phyloP scores from a whole-genome alignment of 495 filamentous ascomycete species.

The Pseudotulostoma volvatum region DNA sequence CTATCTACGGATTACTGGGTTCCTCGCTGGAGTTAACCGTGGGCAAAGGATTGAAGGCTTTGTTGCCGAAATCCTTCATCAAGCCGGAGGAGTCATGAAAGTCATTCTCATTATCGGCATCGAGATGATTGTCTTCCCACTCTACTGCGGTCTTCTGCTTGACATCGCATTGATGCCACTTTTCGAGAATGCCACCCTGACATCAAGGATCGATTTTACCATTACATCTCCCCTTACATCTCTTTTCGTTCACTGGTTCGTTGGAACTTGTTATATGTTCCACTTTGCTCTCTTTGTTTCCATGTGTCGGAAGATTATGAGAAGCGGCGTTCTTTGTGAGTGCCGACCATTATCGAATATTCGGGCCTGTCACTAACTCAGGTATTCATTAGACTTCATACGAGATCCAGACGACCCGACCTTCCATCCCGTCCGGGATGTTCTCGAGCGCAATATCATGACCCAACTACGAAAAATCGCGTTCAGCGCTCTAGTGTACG shows the following conservation, averaged over 20 bases:
- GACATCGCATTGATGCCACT: constrained; percentile 80
- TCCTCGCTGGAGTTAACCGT: constrained; percentile 45
- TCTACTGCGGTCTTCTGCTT: constrained; percentile 86
- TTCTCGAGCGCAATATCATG: constrained; percentile 80
- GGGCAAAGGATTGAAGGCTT: constrained; percentile 59
- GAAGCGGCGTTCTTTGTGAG: constrained; percentile 79
- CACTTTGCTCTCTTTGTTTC: constrained; percentile 97
- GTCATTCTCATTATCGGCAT: constrained; percentile 97
- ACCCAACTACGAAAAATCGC: constrained; percentile 93
- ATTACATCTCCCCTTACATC: constrained; percentile 63
- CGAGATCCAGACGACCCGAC: constrained; percentile 96
- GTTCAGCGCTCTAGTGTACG: constrained; percentile 91
- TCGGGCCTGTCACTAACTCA: too few species aligned
- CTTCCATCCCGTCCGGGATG: constrained; percentile 94
- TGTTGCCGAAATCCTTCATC: constrained; percentile 67
- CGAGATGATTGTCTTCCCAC: constrained; percentile 93
- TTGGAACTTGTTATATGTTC: constrained; percentile 99
- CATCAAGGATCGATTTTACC: constrained; percentile 61
- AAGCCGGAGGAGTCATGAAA: constrained; percentile 94
- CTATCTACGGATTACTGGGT: constrained; percentile 55
- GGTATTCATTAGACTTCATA: constrained; percentile 59
- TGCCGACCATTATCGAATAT: too few species aligned
- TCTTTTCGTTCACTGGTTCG: constrained; percentile 96
- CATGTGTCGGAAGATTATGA: constrained; percentile 97
- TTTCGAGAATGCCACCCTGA: constrained; percentile 61